Conservation (phyloP, 805 yeast genomes). For the Sungouiozyma intestinalis region DNA sequence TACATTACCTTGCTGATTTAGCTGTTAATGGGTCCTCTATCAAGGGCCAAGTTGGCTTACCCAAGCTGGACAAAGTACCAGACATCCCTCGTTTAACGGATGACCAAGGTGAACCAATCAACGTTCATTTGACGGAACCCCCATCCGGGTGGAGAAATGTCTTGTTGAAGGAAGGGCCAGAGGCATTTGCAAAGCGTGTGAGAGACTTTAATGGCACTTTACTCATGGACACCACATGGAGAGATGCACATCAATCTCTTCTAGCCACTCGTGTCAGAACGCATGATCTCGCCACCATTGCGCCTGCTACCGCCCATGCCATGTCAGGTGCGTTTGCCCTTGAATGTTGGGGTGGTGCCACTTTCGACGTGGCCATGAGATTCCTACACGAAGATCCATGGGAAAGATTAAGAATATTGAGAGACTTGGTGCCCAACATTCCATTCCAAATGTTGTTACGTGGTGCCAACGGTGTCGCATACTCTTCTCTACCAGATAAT, state of each 20-base stretch:
- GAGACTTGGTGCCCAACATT: constrained; percentile 90
- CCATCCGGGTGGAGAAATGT: constrained; percentile 90
- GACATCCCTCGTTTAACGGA: constrained; percentile 64
- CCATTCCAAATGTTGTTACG: constrained; percentile 99
- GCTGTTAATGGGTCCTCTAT: constrained; percentile 94
- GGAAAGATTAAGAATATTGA: constrained; percentile 83
- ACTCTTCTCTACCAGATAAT: constrained; percentile 94
- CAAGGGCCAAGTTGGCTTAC: constrained; percentile 89
- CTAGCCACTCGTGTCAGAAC: constrained; percentile 97
- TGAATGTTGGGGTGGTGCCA: constrained; percentile 99
- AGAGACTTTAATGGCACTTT: constrained; percentile 77
- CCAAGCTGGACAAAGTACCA: constrained; percentile 71
- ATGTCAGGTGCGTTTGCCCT: constrained; percentile 83
- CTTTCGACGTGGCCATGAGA: constrained; percentile 97
- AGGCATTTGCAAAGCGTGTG: constrained; percentile 78
- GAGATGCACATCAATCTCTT: constrained; percentile 98
- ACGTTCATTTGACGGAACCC: constrained; percentile 43
- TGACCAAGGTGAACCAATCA: constrained; percentile 46
- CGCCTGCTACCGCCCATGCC: constrained; percentile 89
- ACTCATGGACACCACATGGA: constrained; percentile 98
- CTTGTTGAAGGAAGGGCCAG: constrained; percentile 77
- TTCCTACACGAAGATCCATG: constrained; percentile 98
- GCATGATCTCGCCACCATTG: constrained; percentile 80
- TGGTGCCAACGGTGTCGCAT: constrained; percentile 99
- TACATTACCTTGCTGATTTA: constrained; percentile 84